These are phyloP conservation scores for Funneliformis geosporum DNA, from an alignment of 192 early-diverging fungal species.

Conservation along the genomic window DNA sequence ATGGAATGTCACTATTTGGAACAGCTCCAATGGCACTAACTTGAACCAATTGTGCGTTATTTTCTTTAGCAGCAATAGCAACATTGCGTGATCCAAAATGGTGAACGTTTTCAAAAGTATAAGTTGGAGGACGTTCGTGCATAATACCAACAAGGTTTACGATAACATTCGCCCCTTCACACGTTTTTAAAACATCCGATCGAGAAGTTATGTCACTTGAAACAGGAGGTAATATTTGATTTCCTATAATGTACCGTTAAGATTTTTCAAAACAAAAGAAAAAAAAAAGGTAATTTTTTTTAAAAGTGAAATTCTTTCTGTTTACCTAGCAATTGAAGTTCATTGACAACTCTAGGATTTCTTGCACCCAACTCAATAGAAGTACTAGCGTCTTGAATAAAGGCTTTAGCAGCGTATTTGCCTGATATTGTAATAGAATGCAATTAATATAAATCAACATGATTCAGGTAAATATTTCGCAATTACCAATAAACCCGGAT, in stretches of 20 bases:
- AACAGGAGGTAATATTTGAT: conserved; percentile 21
- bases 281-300: too few species aligned
- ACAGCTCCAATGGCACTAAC: conserved; percentile 42
- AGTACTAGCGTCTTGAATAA: conserved; percentile 18
- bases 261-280: too few species aligned
- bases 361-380: conserved; percentile 17
- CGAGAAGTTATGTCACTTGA: conserved; percentile 31
- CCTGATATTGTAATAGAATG: neutral
- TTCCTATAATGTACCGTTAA: too few species aligned
- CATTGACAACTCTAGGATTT: conserved; percentile 5
- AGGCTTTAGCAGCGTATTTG: conserved; percentile 33
- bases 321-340: conserved; percentile 17
- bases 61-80: conserved; percentile 29
- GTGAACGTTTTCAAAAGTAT: conserved; percentile 41
- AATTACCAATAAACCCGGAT: conserved; percentile 31
- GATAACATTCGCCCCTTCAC: conserved; percentile 30
- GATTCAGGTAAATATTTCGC: too few species aligned
- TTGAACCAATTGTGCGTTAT: conserved; percentile 36
- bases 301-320: too few species aligned
- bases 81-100: conserved; percentile 38
- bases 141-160: conserved; percentile 45
- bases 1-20: conserved; percentile 31
- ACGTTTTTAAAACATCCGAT: conserved; percentile 24
- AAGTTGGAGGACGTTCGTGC: conserved; percentile 36
- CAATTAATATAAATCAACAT: too few species aligned